Percentiles rank a stretch among this genome's conserved stretches.
Conservation (phyloP, 2,329 filamentous ascomycete species). For the Immersiporthe knoxdaviesiana region DNA sequence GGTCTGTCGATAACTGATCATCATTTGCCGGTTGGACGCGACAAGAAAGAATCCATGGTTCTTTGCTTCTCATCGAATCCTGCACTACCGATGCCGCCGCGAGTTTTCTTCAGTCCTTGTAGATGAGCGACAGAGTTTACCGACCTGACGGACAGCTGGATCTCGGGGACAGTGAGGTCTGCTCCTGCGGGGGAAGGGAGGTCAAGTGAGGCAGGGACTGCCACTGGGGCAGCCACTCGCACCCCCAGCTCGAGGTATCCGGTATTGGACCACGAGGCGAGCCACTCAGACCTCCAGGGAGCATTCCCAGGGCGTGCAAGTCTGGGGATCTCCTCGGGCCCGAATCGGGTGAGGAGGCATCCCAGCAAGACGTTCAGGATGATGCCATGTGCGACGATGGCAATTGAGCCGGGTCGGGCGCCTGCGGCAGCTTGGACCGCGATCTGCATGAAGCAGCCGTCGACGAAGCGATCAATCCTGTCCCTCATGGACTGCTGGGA, state of each 20-base stretch:
- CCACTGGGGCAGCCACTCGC: conserved; percentile 14
- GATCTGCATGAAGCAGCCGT: conserved; percentile 55
- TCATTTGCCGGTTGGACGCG: conserved; percentile 51
- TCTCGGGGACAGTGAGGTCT: conserved; percentile 3
- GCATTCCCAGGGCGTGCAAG: conserved; percentile 31
- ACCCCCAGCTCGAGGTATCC: conserved; percentile 46
- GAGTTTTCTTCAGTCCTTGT: conserved; percentile 72
- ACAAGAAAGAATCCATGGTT: conserved; percentile 77
- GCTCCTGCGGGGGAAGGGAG: no score
- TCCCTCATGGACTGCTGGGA: conserved; percentile 66
- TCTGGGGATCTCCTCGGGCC: conserved; percentile 33
- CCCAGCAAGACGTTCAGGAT: conserved; percentile 73
- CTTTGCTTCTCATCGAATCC: conserved; percentile 75
- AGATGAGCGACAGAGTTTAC: conserved; percentile 77
- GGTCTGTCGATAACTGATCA: conserved; percentile 41
- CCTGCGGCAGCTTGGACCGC: conserved; percentile 23
- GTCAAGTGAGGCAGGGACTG: neutral
- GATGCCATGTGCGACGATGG: conserved; percentile 82
- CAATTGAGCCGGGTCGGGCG: conserved; percentile 49
- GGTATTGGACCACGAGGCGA: conserved; percentile 57
- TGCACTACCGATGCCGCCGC: conserved; percentile 80
- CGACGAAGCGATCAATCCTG: conserved; percentile 69
- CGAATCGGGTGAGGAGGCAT: conserved; percentile 61
- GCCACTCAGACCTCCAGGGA: conserved; percentile 33
- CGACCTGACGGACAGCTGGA: conserved; percentile 51